Base-by-base conservation (phyloP, 2,329 filamentous ascomycete species). In the Diaporthe ilicicola region DNA sequence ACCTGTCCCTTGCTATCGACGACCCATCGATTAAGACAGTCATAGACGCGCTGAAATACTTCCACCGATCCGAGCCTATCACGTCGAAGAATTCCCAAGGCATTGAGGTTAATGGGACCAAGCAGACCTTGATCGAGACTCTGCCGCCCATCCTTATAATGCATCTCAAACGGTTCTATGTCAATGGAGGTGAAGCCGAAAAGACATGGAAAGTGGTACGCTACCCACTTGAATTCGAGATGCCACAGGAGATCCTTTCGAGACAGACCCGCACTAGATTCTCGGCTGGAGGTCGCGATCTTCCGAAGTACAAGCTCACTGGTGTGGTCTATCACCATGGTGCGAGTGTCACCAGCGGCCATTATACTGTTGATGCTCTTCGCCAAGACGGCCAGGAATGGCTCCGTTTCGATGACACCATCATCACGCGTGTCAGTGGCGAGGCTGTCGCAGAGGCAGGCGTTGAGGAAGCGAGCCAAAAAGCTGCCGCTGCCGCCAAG, bases 161-260 rank as follows among this genome's bases (percentile, higher is more conserved):
- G 10, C 96, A 99, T 78, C 87, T 99, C 51, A 99, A 99, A 84
- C 94, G 96, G 54, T 99, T 99, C 86, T 89, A 92, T 70, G 93
- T 92, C 8, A 85, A 85, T 54, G 94, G 94, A 29, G 97, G 94
- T 0, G 92, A 97, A 77, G 70, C 62, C 19, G 64, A 65, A n/a
- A 99, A 99, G 86, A 97, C 98, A 74, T 98, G 95, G 94, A 99
- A 98, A 85, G 97, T 95, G 84, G 88, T 99, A 71, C 95, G 94
- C 24, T 99, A 99, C 78, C 96, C 96, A 0, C 85, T 99, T 34
- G 95, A 98, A 77, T 87, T 99, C 64, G 95, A 98, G 79, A 94
- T 99, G 73, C 96, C 96, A 0, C 92, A 92, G 70, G 95, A 98
- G 78, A 92, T 94, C 12, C 92, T 99, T 77, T 92, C 94, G 13